Evolutionary conservation across 495 filamentous ascomycete species (phyloP), one percentile per base, ranked within the genome.

Genomic region (Pseudoneurospora amorphoporcata): DNA sequence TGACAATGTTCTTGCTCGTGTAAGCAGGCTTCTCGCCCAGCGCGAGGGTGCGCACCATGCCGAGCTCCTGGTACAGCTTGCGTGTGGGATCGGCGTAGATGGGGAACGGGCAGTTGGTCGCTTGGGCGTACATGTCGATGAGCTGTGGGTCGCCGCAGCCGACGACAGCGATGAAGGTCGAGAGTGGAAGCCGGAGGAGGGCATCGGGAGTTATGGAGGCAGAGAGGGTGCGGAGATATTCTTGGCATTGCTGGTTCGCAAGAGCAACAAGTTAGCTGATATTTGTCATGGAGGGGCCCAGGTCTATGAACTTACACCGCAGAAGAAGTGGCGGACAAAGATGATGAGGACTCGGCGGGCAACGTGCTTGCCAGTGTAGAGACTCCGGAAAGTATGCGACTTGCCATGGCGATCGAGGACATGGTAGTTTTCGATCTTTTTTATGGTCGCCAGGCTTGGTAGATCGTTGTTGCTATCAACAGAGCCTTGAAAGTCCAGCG

Each of bases 291-390:
- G 69, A 58, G 41, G 72, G 47, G 40, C 5, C 17, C n/a, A 23
- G 19, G 14, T 10, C 37, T 5, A 29, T 19, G 14, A 72, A 84
- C 93, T 82, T 85, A 92, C 92, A 3, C 93, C 92, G 76, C 94
- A 97, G 85, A 92, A 95, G 83, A 97, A 97, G 81, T 97, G 93
- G 32, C 94, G 87, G 65, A 97, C 86, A 76, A 97, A 97, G 69
- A 96, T 88, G 19, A 96, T 79, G 39, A 95, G 83, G 1, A 92
- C 89, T 8, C 90, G 82, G 2, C 84, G 81, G 14, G 86, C 79
- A 0, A 82, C 78, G 71, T 87, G 84, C n/a, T 82, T 79, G 29
- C 88, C 88, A 8, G 83, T 80, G 76, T 92, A 94, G 29, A 95
- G 79, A 71, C 84, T 89, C 77, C 88, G 88, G 83, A 95, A 95